These are phyloP conservation scores for Colletotrichum plurivorum DNA, from an alignment of 2,329 filamentous ascomycete species.

Conservation along the genomic window DNA sequence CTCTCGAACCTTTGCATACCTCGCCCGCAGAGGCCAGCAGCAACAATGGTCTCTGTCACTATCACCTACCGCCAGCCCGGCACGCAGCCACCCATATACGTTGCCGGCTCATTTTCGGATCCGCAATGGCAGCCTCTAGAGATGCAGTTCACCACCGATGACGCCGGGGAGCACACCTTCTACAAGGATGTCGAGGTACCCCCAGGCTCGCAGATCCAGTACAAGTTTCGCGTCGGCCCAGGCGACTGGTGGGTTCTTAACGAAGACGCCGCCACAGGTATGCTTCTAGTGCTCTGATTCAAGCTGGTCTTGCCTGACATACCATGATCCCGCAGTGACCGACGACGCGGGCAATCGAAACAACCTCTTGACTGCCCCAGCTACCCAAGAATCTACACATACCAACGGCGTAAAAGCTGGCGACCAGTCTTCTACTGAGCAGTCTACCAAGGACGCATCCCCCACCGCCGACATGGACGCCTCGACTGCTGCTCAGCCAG, in stretches of 20 bases:
- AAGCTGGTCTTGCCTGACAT: slow-evolving; percentile 21
- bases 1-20: slow-evolving; percentile 44
- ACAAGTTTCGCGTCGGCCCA: slow-evolving; percentile 79
- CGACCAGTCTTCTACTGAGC: neutral
- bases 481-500: slow-evolving; percentile 40
- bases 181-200: slow-evolving; percentile 68
- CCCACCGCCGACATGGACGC: slow-evolving; percentile 13
- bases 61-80: slow-evolving; percentile 74
- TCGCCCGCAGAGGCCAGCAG: slow-evolving; percentile 3
- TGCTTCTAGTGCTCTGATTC: slow-evolving; percentile 41
- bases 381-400: slow-evolving; percentile 7
- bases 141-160: slow-evolving; percentile 70
- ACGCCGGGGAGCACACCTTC: slow-evolving; percentile 71
- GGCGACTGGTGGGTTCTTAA: slow-evolving; percentile 81
- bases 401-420: slow-evolving; percentile 28
- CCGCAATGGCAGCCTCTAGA: slow-evolving; percentile 77
- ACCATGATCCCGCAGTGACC: slow-evolving; percentile 47
- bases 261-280: slow-evolving; percentile 72
- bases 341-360: slow-evolving; percentile 64
- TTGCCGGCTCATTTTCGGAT: slow-evolving; percentile 78
- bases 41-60: slow-evolving; percentile 58
- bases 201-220: slow-evolving; percentile 74
- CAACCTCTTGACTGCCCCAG: slow-evolving; percentile 56
- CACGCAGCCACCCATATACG: slow-evolving; percentile 76
- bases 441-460: neutral